Base-by-base conservation (phyloP, 768 basidiomycete species). In the Mycena galopus region DNA sequence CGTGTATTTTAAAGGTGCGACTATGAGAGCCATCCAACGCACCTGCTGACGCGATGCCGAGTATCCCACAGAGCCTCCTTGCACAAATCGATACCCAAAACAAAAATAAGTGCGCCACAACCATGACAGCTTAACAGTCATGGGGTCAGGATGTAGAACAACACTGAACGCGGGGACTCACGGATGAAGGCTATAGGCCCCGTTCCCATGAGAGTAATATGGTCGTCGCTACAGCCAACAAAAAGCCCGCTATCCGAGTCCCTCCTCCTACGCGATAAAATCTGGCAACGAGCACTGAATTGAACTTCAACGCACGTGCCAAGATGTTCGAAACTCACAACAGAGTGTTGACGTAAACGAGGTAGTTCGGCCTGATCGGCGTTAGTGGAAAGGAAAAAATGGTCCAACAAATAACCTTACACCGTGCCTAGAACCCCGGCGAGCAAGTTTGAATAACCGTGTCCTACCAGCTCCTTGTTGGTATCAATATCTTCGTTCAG, bases 51-150 rank as follows among this genome's bases (percentile, higher is more conserved):
- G 19, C 96, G 91, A 82, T 94, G 89, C 56, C 95, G 85, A 12
- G 97, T 97, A 82, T 99, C 97, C 97, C 97, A 99, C 11, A 98
- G 80, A 0, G 98, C 97, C 81, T 98, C 97, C 77, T 97, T 97
- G 47, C 96, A 90, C 44, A 99, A 90, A 75, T 99, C 97, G 61
- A 98, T 89, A 0, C 97, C 98, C 37, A 99, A 88, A 11, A 98
- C 96, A 75, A 96, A 97, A 73, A 99, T 98, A 66, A 99, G 86
- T 2, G 96, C 0, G 93, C 92, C 17, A 98, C 96, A 6, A 97
- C 92, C 90, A 95, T 92, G 33, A 98, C 92, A 67, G 96, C 96
- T 97, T 72, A 53, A 53, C 65, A 32, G 56, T 27, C 29, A 14
- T 47, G 14, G 17, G 67, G 16, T 59, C 50, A 62, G 57, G 19